Evolutionary conservation across 441 rosid species (phyloP).

Genomic region (Euphorbia schlechtendalii): DNA sequence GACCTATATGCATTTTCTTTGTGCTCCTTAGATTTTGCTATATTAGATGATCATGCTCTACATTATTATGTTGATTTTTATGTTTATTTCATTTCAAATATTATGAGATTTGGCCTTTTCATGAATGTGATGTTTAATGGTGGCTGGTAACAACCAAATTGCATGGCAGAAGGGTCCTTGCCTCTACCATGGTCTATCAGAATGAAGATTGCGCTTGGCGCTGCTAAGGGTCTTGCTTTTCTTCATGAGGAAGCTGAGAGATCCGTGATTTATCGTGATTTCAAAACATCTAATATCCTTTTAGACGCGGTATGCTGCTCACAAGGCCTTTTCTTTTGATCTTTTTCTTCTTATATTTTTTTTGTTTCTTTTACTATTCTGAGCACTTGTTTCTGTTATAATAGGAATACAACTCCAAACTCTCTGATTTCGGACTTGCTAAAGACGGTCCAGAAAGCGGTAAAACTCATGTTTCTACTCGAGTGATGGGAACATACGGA

Average conservation of each 20-base stretch:
- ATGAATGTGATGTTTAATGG: slow-evolving; percentile 19
- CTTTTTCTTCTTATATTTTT: background rate
- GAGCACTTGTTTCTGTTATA: background rate
- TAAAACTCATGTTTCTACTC: slow-evolving; percentile 30
- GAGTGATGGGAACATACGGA: slow-evolving; percentile 37
- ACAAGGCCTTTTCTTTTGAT: background rate
- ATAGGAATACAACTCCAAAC: slow-evolving; percentile 44
- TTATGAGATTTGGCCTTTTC: too few species aligned
- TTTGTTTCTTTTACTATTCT: background rate
- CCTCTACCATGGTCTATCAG: too few species aligned
- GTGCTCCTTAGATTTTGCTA: too few species aligned
- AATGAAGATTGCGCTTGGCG: slow-evolving; percentile 34
- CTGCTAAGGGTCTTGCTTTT: slow-evolving; percentile 35
- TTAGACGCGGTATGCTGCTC: slow-evolving; percentile 34
- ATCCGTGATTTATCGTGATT: slow-evolving; percentile 40
- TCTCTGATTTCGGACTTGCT: slow-evolving; percentile 40
- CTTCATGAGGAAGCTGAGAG: slow-evolving; percentile 37
- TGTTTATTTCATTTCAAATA: background rate
- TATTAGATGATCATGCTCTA: background rate
- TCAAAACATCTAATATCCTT: slow-evolving; percentile 38
- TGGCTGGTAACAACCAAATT: slow-evolving; percentile 31
- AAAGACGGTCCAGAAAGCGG: slow-evolving; percentile 38
- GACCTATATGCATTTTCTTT: too few species aligned
- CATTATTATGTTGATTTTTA: background rate
- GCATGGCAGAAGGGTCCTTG: slow-evolving; percentile 33